Base-by-base conservation (phyloP, 2,329 filamentous ascomycete species). In the Albophoma yamanashiensis region DNA sequence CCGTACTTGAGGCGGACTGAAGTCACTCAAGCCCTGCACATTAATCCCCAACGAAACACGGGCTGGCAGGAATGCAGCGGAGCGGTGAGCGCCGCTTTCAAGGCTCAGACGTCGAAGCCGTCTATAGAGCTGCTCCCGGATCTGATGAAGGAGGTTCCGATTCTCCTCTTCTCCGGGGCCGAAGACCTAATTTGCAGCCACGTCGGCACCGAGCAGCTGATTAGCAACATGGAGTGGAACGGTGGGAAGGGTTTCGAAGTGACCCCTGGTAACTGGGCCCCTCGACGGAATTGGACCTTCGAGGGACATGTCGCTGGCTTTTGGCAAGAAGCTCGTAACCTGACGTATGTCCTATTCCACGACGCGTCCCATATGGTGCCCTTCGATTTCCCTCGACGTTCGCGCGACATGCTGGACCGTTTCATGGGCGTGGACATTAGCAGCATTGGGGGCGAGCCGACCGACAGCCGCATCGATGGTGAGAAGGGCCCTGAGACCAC, bases 351-450 rank as follows among this genome's bases (percentile, higher is more conserved):
- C 39, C 81, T 95, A 47, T 96, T 97, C 76, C 91, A 96, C 79
- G 96, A 99, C 73, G 87, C 91, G 20, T 96, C 90, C 57, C 94
- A 99, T 74, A 99, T 99, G 94, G 94, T 99, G 1, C 95, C 94
- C 0, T 97, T 94, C 69, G 93, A 99, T 74, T 89, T 89, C 67
- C 88, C 93, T 1, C 86, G 91, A 56, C 88, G 92, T 62, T 89
- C 87, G 25, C 85, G 93, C 63, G 94, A 97, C 72, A 99, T 99
- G 94, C 85, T 99, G 20, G 93, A 99, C 74, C 89, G 94, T 47
- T 96, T 99, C 76, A 91, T 97, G 82, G 85, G 86, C 56, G 91
- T 99, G 47, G 92, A 97, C 70, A 95, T 97, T 65, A 89, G 85
- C 67, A 88, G 84, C 69, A 95, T 97, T 65, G 93, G 93, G 61